These are phyloP conservation scores for Pseudoneurospora amorphoporcata DNA, from an alignment of 495 filamentous ascomycete genomes.

Conservation along the genomic window DNA sequence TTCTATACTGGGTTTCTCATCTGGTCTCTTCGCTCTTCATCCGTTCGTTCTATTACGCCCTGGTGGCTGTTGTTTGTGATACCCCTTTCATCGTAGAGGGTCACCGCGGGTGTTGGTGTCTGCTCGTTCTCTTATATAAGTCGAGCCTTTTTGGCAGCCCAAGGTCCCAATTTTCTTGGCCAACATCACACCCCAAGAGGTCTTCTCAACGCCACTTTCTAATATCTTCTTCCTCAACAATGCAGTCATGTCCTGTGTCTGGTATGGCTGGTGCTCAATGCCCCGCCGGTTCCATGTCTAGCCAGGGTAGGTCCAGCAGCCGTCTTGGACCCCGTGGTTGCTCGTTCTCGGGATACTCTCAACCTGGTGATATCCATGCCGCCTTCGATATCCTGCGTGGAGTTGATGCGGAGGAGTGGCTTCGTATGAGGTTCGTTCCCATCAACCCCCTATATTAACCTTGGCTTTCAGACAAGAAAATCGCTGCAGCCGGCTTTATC, in stretches of 20 bases:
- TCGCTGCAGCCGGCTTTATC: background rate
- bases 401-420: slow-evolving; percentile 27
- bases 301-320: slow-evolving; percentile 15
- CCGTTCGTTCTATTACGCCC: too few species aligned
- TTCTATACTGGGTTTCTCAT: too few species aligned
- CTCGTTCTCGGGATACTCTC: slow-evolving; percentile 23
- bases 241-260: slow-evolving; percentile 18
- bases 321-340: slow-evolving; percentile 26
- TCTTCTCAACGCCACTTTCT: background rate
- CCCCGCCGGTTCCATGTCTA: slow-evolving; percentile 15
- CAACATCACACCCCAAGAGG: background rate
- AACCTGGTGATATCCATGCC: slow-evolving; percentile 26
- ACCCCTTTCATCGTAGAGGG: too few species aligned
- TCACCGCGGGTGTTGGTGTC: too few species aligned
- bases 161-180: too few species aligned
- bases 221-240: slow-evolving; percentile 7
- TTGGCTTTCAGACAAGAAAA: background rate
- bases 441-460: background rate
- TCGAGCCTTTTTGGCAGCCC: too few species aligned
- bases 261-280: slow-evolving; percentile 16
- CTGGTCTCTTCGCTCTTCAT: too few species aligned
- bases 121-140: too few species aligned
- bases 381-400: slow-evolving; percentile 30
- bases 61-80: too few species aligned
- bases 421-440: slow-evolving; percentile 17